Percentiles rank a stretch among this genome's conserved stretches.
Evolutionary conservation across 2,329 filamentous ascomycete genomes (phyloP).

Genomic region (Trichoderma atrobrunneum): DNA sequence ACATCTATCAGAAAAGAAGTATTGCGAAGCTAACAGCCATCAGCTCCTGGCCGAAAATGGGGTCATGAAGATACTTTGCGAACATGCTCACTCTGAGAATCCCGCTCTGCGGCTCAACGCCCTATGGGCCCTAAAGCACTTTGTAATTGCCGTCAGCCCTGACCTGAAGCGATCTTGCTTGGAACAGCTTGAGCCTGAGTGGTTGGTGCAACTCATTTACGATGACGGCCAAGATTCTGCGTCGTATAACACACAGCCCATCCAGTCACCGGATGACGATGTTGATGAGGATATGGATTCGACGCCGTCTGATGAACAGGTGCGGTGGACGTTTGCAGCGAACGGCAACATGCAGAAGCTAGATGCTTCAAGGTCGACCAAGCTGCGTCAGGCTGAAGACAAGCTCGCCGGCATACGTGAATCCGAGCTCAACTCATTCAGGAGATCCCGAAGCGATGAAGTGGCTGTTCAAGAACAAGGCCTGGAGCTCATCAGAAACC

Average conservation of each 20-base stretch:
- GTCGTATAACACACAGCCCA: constrained; percentile 38
- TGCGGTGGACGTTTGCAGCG: constrained; percentile 36
- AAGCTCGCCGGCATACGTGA: constrained; percentile 56
- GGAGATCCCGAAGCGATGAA: constrained; percentile 72
- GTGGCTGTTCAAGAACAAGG: constrained; percentile 87
- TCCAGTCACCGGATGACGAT: constrained; percentile 36
- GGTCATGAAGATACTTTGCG: constrained; percentile 73
- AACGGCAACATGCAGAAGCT: constrained; percentile 34
- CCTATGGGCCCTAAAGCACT: constrained; percentile 90
- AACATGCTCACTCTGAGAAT: constrained; percentile 78
- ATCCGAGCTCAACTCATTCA: constrained; percentile 63
- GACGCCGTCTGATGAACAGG: constrained; percentile 46
- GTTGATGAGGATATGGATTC: constrained; percentile 59
- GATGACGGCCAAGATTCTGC: constrained; percentile 57
- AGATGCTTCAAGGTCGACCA: constrained; percentile 38
- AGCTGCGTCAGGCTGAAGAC: constrained; percentile 49
- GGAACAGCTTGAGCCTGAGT: constrained; percentile 71
- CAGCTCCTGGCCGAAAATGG: constrained; percentile 71
- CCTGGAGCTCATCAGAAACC: constrained; percentile 83
- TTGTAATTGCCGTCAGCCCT: constrained; percentile 69
- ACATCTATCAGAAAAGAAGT: background rate
- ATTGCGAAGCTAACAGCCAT: constrained; percentile 24
- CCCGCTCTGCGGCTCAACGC: constrained; percentile 79
- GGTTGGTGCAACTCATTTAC: constrained; percentile 76
- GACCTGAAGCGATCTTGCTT: constrained; percentile 74